Evolutionary conservation across 2,329 filamentous ascomycete genomes (phyloP), one percentile per base, ranked within the genome.

Genomic region (Neocatenulostroma microsporum): DNA sequence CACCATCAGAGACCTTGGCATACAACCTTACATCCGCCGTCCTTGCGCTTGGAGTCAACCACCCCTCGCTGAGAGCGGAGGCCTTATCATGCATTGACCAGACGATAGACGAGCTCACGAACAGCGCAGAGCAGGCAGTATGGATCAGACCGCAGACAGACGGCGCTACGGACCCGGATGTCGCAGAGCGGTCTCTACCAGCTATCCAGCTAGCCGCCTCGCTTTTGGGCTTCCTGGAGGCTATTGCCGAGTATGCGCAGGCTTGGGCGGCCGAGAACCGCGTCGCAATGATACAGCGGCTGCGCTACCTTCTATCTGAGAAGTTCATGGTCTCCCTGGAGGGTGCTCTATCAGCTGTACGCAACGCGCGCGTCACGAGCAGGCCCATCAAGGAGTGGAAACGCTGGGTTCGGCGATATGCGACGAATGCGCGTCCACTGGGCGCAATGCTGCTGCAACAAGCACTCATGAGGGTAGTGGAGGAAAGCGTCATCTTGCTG

Each of bases 381-480:
- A 70, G 73, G 31, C 66, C 74, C 19, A 68, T 84, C 14, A 82
- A 79, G 53, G 84, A 94, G 47, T 98, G 91, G 91, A 93, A 84
- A 63, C 78, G 81, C 46, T 86, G 85, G 61, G 67, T 85, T 39
- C 83, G 82, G 29, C 83, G 88, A 43, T 98, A 96, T 63, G 78
- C 84, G 19, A 74, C 79, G 12, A 73, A 77, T 40, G 84, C 84
- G 8, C 76, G 85, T 14, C 89, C 93, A 1, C 66, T 98, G 28
- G 87, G 91, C 8, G 86, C 88, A 10, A 91, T 95, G 81, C 72
- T 96, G 5, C 64, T 98, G 15, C 87, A 94, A 58, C 78, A 85
- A 53, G 87, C 82, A 45, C 93, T 94, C 57, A 86, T 93, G 72
- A 80, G 78, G 60, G 74, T 96, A 21, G 70, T 95, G 10, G 80